Evolutionary conservation across 23 red algal species (phyloP).

Genomic region (Gracilaria caudata): DNA sequence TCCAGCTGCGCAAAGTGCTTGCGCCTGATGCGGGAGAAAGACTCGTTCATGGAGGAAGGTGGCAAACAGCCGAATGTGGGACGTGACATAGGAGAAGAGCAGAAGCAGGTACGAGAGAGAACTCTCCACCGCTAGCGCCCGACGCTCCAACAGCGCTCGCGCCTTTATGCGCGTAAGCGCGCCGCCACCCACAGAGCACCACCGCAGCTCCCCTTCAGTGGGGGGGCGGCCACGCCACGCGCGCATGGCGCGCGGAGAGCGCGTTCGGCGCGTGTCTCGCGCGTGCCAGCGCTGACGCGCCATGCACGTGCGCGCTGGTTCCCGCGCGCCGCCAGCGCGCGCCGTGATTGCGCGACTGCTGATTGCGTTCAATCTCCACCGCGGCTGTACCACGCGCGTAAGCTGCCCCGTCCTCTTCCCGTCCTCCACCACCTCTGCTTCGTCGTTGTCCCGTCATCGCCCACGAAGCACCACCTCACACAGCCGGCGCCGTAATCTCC

Average conservation of each 20-base stretch:
- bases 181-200: neutral
- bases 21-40: slow-evolving; percentile 2
- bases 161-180: neutral
- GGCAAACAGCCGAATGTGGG: neutral
- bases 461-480: slow-evolving; percentile 7
- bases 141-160: neutral
- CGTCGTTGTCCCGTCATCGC: slow-evolving; percentile 3
- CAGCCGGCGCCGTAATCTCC: slow-evolving; percentile 13
- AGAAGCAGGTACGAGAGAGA: neutral
- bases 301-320: neutral
- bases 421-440: neutral
- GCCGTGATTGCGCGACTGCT: neutral
- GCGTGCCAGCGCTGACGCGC: neutral
- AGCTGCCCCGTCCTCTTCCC: neutral
- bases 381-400: slow-evolving; percentile 1
- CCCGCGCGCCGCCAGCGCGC: neutral
- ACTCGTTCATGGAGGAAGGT: slow-evolving; percentile 13
- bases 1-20: slow-evolving; percentile 54
- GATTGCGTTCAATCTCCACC: slow-evolving; percentile 6
- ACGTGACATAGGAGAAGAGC: neutral
- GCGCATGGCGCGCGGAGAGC: neutral
- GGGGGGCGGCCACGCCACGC: neutral
- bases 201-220: neutral
- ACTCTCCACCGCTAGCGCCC: neutral
- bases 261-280: neutral